phyloP scores from a whole-genome alignment of 2,329 filamentous ascomycete genomes.

The Teratosphaeria gauchensis region DNA sequence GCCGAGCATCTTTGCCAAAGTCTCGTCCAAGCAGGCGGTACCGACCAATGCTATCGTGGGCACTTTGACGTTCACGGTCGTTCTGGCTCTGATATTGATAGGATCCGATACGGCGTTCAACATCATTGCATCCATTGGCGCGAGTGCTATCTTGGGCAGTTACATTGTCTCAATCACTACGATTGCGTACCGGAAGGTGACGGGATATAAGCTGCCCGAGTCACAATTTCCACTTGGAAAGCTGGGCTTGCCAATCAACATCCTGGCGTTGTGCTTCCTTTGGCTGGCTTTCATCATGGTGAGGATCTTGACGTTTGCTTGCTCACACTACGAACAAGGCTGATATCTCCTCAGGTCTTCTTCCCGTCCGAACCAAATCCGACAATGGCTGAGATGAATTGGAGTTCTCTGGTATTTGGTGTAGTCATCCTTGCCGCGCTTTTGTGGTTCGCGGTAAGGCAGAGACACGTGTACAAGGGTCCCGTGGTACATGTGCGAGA shows the following conservation, averaged over 20 bases:
- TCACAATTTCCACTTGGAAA: background rate
- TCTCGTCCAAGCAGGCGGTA: background rate
- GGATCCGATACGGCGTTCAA: background rate
- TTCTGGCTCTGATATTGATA: background rate
- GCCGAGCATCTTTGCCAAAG: background rate
- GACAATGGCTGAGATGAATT: background rate
- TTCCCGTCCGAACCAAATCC: background rate
- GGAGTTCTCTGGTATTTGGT: background rate
- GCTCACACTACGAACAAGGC: background rate
- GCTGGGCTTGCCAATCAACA: background rate
- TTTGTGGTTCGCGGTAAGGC: background rate
- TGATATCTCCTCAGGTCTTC: background rate
- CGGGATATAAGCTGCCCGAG: background rate
- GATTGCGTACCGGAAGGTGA: background rate
- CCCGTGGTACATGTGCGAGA: background rate
- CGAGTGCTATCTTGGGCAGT: background rate
- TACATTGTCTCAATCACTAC: background rate
- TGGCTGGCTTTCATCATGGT: background rate
- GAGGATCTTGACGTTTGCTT: background rate
- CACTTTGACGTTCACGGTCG: background rate
- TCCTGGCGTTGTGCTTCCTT: background rate
- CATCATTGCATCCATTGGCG: background rate
- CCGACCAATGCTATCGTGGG: background rate
- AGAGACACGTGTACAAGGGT: background rate
- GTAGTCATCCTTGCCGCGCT: background rate